phyloP scores from a whole-genome alignment of 2,329 filamentous ascomycete species.

The Raffaelea deltoideospora region DNA sequence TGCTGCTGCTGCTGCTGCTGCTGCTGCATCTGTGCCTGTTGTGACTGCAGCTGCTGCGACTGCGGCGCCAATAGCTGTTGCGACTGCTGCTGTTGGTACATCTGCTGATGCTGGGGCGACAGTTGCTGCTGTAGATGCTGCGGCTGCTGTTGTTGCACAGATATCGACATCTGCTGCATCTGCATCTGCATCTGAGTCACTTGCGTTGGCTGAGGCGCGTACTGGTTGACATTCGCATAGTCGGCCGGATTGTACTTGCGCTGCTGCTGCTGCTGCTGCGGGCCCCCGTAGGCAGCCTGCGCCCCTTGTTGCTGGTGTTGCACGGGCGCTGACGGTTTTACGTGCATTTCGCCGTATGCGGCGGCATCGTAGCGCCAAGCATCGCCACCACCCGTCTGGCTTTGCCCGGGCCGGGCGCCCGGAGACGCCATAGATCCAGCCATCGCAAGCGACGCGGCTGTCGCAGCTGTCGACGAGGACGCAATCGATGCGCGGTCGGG shows the following conservation, averaged over 20 bases:
- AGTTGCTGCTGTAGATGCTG: conserved; percentile 19
- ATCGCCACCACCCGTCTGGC: conserved; percentile 9
- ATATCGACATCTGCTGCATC: conserved; percentile 11
- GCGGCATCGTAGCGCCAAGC: conserved; percentile 16
- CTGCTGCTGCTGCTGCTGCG: conserved; percentile 44
- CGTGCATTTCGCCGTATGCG: conserved; percentile 17
- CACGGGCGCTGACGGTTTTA: conserved; percentile 10
- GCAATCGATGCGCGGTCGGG: conserved; percentile 36
- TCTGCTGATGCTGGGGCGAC: conserved; percentile 14
- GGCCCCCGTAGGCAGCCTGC: conserved; percentile 20
- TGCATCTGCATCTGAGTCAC: conserved; percentile 10
- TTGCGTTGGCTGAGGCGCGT: conserved; percentile 24
- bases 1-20: conserved; percentile 11
- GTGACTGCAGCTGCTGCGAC: conserved; percentile 11
- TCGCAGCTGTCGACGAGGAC: conserved; percentile 34
- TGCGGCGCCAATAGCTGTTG: conserved; percentile 17
- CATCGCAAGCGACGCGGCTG: conserved; percentile 44
- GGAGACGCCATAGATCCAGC: conserved; percentile 27
- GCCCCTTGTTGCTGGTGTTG: conserved; percentile 9
- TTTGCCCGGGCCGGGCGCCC: conserved; percentile 13
- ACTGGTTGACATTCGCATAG: conserved; percentile 50
- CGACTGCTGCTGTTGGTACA: conserved; percentile 10
- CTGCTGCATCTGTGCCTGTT: conserved; percentile 8
- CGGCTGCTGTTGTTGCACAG: conserved; percentile 1
- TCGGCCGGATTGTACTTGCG: conserved; percentile 64